Conservation (phyloP, 2,329 filamentous ascomycete species). For the Colletotrichum sidae region DNA sequence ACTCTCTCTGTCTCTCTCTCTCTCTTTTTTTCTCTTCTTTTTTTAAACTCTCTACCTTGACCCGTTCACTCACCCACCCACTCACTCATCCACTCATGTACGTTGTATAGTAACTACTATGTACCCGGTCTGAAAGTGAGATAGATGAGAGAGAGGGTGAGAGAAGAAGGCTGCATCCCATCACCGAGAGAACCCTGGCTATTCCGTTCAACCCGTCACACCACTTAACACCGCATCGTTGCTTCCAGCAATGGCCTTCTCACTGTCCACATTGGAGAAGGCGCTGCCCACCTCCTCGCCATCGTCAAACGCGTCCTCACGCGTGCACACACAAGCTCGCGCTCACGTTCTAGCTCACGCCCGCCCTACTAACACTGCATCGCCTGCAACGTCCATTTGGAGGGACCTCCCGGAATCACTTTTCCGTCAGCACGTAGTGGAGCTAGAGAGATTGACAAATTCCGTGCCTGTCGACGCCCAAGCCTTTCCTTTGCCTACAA, state of each 20-base stretch:
- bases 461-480: constrained; percentile 32
- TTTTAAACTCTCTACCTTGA: not conserved
- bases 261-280: constrained; percentile 2
- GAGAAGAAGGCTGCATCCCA: no score
- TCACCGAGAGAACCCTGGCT: no score
- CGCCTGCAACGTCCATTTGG: constrained; percentile 33
- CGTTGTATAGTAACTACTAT: no score
- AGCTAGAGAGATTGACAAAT: constrained; percentile 35
- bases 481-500: constrained; percentile 13
- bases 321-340: not conserved
- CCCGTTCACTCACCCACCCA: not conserved
- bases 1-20: not conserved
- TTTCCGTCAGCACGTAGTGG: constrained; percentile 33
- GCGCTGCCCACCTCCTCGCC: constrained; percentile 3
- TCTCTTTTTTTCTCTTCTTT: not conserved
- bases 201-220: no score
- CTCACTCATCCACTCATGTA: no score
- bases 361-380: constrained; percentile 27
- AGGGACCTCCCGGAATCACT: constrained; percentile 19
- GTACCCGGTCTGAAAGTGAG: no score
- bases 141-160: no score
- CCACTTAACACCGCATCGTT: no score
- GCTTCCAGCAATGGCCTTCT: constrained; percentile 14
- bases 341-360: not conserved
- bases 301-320: not conserved